Evolutionary conservation across 192 early-diverging fungal genomes (phyloP).

Genomic region (Backusella morwellensis): DNA sequence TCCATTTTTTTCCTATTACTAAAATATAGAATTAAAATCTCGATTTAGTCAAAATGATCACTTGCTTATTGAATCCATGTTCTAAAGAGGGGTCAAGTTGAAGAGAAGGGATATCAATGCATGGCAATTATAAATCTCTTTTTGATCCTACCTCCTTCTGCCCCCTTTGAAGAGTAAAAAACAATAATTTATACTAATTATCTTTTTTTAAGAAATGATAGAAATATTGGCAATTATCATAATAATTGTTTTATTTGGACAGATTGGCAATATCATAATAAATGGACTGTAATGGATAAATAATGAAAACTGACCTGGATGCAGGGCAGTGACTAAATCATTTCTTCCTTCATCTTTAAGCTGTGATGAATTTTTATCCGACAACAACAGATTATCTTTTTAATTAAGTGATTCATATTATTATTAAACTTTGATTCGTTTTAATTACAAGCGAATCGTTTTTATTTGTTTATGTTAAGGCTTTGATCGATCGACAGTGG

Average conservation of each 20-base stretch:
- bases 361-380: no score
- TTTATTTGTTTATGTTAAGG: no score
- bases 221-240: not conserved
- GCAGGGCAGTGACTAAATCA: not conserved
- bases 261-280: not conserved
- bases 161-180: not conserved
- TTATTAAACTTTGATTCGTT: no score
- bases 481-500: no score
- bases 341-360: no score
- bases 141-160: not conserved
- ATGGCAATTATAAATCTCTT: not conserved
- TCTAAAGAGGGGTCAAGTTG: not conserved
- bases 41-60: slow-evolving; percentile 2
- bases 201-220: not conserved
- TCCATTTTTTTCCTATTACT: not conserved
- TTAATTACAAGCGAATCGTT: no score
- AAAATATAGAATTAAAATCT: not conserved
- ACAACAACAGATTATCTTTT: no score
- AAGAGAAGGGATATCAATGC: not conserved
- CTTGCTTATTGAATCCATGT: not conserved
- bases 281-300: not conserved
- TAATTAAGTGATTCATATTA: no score
- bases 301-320: not conserved
- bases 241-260: not conserved
- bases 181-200: not conserved